Conservation (phyloP, 106 monocot genomes). For the Ottelia alismoides region DNA sequence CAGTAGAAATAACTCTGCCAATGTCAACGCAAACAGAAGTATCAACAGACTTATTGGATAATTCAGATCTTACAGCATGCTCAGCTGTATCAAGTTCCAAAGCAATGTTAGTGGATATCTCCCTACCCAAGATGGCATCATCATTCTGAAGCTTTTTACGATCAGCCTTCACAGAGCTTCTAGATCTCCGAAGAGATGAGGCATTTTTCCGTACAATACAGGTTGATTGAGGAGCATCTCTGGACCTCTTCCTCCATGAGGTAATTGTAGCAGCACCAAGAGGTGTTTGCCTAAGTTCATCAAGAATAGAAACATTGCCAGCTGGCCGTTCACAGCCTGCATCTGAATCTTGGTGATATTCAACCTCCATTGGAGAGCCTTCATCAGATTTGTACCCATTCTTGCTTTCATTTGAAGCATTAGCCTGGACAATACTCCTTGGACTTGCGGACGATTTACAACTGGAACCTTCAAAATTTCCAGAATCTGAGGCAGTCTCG, state of each 20-base stretch:
- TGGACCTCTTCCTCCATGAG: constrained; percentile 36
- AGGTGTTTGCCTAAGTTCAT: constrained; percentile 43
- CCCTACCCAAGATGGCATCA: neutral
- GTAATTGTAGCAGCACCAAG: constrained; percentile 25
- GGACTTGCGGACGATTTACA: too few species aligned
- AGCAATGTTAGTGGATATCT: neutral
- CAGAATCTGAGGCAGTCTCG: constrained; percentile 7
- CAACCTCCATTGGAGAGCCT: constrained; percentile 10
- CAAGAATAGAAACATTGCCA: constrained; percentile 42
- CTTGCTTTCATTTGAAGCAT: neutral
- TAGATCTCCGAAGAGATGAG: constrained; percentile 32
- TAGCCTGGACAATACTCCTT: too few species aligned
- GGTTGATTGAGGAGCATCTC: constrained; percentile 23
- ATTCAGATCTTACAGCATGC: neutral
- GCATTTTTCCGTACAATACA: constrained; percentile 18
- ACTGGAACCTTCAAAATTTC: constrained; percentile 15
- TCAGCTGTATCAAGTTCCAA: neutral
- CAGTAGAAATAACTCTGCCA: neutral
- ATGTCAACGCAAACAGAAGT: constrained; percentile 6
- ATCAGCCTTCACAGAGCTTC: constrained; percentile 27
- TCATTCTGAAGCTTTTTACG: constrained; percentile 15
- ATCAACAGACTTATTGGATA: constrained; percentile 1
- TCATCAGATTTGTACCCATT: neutral
- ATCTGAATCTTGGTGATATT: constrained; percentile 13
- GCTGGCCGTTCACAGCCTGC: constrained; percentile 11